Percentiles rank a stretch among this genome's conserved stretches.
These are phyloP conservation scores for Ogataea sp. DNA, from an alignment of 805 yeast genomes.

Conservation along the genomic window DNA sequence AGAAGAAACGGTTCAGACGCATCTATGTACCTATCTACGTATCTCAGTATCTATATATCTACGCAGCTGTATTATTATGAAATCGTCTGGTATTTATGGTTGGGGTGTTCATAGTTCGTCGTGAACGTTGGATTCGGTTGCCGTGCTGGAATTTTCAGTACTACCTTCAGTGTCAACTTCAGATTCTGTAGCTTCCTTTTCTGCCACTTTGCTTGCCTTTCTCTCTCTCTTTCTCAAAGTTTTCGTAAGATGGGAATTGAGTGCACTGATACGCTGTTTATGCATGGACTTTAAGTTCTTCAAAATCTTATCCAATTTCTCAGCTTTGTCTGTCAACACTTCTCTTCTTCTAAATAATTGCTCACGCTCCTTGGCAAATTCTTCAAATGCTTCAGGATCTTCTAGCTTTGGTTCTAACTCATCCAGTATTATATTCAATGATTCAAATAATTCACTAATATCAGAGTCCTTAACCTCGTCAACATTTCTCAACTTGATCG, in stretches of 20 bases:
- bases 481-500: slow-evolving; percentile 26
- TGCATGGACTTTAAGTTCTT: slow-evolving; percentile 17
- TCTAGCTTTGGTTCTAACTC: slow-evolving; percentile 20
- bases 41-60: too few relatives aligned
- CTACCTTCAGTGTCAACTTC: slow-evolving; percentile 1
- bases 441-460: slow-evolving; percentile 18
- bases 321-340: slow-evolving; percentile 10
- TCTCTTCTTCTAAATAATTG: slow-evolving; percentile 18
- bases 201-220: slow-evolving; percentile 5
- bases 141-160: background rate
- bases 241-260: slow-evolving; percentile 14
- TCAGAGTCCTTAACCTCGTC: slow-evolving; percentile 19
- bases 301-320: slow-evolving; percentile 9
- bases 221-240: slow-evolving; percentile 12
- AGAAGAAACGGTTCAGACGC: too few relatives aligned
- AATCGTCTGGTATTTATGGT: too few relatives aligned
- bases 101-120: slow-evolving; percentile 13
- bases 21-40: too few relatives aligned
- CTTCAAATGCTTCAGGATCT: slow-evolving; percentile 11
- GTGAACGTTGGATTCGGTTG: slow-evolving; percentile 2
- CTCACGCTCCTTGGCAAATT: slow-evolving; percentile 10
- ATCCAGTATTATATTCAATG: slow-evolving; percentile 20
- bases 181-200: slow-evolving; percentile 1
- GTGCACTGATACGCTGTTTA: slow-evolving; percentile 18
- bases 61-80: too few relatives aligned